phyloP scores from a whole-genome alignment of 345 rosid species.

The Conringia planisiliqua region DNA sequence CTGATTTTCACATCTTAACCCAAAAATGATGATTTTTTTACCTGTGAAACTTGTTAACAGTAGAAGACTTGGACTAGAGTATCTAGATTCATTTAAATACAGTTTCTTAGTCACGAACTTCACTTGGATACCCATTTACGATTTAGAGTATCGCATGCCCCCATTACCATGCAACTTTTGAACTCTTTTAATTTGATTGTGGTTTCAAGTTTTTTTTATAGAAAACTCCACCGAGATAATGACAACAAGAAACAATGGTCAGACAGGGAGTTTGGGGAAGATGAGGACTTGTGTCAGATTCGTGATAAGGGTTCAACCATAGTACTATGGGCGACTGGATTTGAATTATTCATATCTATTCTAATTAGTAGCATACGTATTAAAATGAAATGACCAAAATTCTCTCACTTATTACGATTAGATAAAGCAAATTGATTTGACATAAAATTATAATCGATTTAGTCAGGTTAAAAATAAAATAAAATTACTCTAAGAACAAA shows the following conservation, averaged over 20 bases:
- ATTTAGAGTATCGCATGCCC: not conserved
- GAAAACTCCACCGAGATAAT: constrained; percentile 2
- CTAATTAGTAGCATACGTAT: not conserved
- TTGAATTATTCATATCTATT: not conserved
- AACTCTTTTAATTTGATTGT: not conserved
- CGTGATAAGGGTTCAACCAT: not conserved
- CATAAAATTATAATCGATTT: not conserved
- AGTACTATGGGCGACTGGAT: not conserved
- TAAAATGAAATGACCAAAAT: not conserved
- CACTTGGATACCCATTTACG: not conserved
- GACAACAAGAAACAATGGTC: constrained; percentile 18
- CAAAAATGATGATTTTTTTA: too few species aligned
- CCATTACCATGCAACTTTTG: not conserved
- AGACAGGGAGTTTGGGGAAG: constrained; percentile 22
- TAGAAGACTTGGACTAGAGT: too few species aligned
- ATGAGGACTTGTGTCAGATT: constrained; percentile 14
- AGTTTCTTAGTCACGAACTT: not conserved
- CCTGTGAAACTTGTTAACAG: too few species aligned
- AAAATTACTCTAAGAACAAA: not conserved
- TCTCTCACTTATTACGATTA: not conserved
- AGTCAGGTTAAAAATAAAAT: not conserved
- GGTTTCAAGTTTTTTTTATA: not conserved
- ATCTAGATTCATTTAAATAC: not conserved
- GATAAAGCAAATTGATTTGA: not conserved
- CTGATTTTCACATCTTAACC: too few species aligned